Evolutionary conservation across 768 basidiomycete species (phyloP), one percentile per base, ranked within the genome.

Genomic region (Serendipita indica): DNA sequence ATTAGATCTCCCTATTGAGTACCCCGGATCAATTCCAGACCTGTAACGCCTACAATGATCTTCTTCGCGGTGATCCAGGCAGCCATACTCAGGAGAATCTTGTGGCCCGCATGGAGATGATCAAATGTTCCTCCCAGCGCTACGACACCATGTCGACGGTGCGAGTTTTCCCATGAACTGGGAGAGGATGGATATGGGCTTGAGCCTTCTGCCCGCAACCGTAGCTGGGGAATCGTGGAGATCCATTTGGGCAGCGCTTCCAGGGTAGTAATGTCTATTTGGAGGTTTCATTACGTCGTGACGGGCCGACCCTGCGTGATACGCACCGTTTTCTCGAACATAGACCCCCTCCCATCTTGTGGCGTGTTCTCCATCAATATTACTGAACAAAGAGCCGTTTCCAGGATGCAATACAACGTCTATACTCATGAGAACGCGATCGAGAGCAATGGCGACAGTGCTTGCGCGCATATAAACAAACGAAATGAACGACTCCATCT

Each of bases 121-220:
- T 99, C 96, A 70, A 98, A 98, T 0, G 96, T 98, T 0, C 96
- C 96, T 3, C 96, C 94, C 5, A 97, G 75, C 0, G 82, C 86
- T n/a, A 84, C 80, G 57, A 90, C 86, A 43, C 18, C 41, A n/a
- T 43, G 41, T 25, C 41, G 41, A n/a, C 18, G 41, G 18, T 43
- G 41, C 7, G 41, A 43, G 27, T 25, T n/a, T 43, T 43, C 41
- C 41, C 41, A 43, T 43, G 41, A n/a, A n/a, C 6, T 43, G 18
- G 41, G 7, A n/a, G 41, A 18, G 41, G n/a, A n/a, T 12, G 84
- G 84, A 66, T 72, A 77, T 12, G 41, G 2, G 39, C 5, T 7
- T 32, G 39, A n/a, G 41, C 41, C 7, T 4, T 43, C 32, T 7
- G n/a, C 13, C 18, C 32, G 18, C 30, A 33, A 43, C 16, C 16